Percentiles rank a stretch among this genome's conserved stretches.
These are phyloP conservation scores for Cavenderia fasciculata DNA, from an alignment of 78 protist species.

Conservation along the genomic window DNA sequence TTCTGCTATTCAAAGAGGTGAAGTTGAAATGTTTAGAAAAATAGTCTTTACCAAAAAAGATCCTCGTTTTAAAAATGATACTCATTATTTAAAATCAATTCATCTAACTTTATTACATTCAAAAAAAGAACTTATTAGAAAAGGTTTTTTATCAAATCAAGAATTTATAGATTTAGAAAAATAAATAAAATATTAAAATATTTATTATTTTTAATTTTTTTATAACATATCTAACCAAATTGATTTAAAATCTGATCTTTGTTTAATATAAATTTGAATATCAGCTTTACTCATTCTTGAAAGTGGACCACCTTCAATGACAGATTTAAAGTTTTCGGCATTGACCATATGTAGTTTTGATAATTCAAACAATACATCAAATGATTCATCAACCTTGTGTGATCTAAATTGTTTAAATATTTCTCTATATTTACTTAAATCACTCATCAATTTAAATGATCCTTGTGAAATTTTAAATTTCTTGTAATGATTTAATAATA, in stretches of 20 bases:
- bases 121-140: too few species aligned
- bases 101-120: too few species aligned
- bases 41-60: too few species aligned
- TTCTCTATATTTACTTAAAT: slow-evolving; percentile 27
- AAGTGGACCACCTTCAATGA: slow-evolving; percentile 54
- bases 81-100: too few species aligned
- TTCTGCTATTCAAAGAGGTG: too few species aligned
- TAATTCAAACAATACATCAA: slow-evolving; percentile 58
- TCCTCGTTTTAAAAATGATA: too few species aligned
- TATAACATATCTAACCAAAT: slow-evolving; percentile 64
- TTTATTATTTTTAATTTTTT: not conserved
- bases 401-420: slow-evolving; percentile 20
- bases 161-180: too few species aligned
- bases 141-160: too few species aligned
- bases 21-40: too few species aligned
- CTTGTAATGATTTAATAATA: slow-evolving; percentile 54
- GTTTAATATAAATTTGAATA: slow-evolving; percentile 45
- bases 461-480: slow-evolving; percentile 64
- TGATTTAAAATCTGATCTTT: slow-evolving; percentile 58
- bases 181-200: too few species aligned
- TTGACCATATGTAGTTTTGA: slow-evolving; percentile 48
- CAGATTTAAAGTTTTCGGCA: slow-evolving; percentile 53
- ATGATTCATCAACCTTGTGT: slow-evolving; percentile 65
- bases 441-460: slow-evolving; percentile 38
- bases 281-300: slow-evolving; percentile 36